phyloP scores from a whole-genome alignment of 345 rosid species.

The Cardamine occulta region DNA sequence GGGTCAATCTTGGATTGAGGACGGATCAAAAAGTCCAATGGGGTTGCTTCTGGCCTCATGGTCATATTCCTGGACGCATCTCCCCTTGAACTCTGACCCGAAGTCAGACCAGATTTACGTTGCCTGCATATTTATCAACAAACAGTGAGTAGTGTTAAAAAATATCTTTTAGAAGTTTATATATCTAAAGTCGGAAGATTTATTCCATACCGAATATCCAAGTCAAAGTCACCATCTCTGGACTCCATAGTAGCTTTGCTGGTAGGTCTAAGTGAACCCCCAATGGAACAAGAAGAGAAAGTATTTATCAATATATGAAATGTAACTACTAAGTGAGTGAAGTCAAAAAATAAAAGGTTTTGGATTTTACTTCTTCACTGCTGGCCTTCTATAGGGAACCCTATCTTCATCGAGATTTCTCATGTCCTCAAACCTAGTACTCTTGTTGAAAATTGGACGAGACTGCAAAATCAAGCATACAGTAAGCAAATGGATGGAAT shows the following conservation, averaged over 20 bases:
- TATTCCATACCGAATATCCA: slow-evolving; percentile 67
- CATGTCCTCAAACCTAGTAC: slow-evolving; percentile 98
- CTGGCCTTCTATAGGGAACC: slow-evolving; percentile 72
- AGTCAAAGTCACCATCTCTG: slow-evolving; percentile 87
- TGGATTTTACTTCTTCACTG: slow-evolving; percentile 64
- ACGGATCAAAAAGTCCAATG: slow-evolving; percentile 87
- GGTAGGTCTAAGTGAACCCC: slow-evolving; percentile 56
- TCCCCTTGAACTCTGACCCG: slow-evolving; percentile 64
- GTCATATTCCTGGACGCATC: slow-evolving; percentile 75
- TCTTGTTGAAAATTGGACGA: slow-evolving; percentile 96
- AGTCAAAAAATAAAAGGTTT: background rate
- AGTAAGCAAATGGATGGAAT: slow-evolving; percentile 21
- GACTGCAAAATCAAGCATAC: slow-evolving; percentile 58
- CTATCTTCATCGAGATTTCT: slow-evolving; percentile 78
- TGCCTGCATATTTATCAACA: slow-evolving; percentile 51
- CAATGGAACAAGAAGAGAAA: slow-evolving; percentile 1
- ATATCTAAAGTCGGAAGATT: slow-evolving; percentile 14
- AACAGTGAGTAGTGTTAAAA: slow-evolving; percentile 13
- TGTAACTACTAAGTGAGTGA: background rate
- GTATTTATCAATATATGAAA: slow-evolving; percentile 24
- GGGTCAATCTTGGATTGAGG: slow-evolving; percentile 98
- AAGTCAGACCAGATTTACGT: slow-evolving; percentile 72
- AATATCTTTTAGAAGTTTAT: background rate
- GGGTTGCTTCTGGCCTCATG: slow-evolving; percentile 94
- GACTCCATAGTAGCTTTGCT: slow-evolving; percentile 78